A percentile compares a stretch with the other conserved stretches of the same genome.
These are phyloP conservation scores for Cerrena zonata DNA, from an alignment of 1,284 basidiomycete genomes.

Conservation along the genomic window DNA sequence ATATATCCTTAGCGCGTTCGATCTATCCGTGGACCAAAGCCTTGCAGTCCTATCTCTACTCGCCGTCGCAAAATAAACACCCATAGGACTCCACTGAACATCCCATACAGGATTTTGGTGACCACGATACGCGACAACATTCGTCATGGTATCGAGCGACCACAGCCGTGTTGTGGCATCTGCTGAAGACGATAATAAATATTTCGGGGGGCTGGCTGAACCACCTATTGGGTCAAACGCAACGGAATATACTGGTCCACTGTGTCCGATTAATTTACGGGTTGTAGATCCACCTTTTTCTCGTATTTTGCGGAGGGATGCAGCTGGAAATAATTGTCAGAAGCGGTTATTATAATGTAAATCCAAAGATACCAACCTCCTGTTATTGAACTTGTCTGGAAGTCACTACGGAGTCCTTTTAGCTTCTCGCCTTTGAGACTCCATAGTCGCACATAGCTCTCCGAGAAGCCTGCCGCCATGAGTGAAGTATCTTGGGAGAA, in stretches of 20 bases:
- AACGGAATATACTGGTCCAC: slow-evolving; percentile 91
- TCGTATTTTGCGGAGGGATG: slow-evolving; percentile 58
- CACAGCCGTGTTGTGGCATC: slow-evolving; percentile 89
- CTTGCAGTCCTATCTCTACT: slow-evolving; percentile 92
- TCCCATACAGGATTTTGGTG: slow-evolving; percentile 99
- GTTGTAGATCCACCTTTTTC: slow-evolving; percentile 79
- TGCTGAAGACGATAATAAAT: slow-evolving; percentile 89
- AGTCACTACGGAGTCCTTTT: slow-evolving; percentile 71
- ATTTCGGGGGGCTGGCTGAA: slow-evolving; percentile 78
- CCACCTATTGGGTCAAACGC: slow-evolving; percentile 90
- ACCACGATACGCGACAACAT: slow-evolving; percentile 89
- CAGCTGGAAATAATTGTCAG: slow-evolving; percentile 34
- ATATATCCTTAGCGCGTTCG: slow-evolving; percentile 85
- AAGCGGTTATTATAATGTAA: slow-evolving; percentile 4
- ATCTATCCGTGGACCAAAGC: slow-evolving; percentile 92
- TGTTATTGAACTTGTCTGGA: slow-evolving; percentile 59
- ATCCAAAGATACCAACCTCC: slow-evolving; percentile 49
- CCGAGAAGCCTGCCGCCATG: slow-evolving; percentile 94
- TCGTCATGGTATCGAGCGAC: slow-evolving; percentile 93
- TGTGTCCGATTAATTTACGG: slow-evolving; percentile 93
- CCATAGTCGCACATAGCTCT: slow-evolving; percentile 95
- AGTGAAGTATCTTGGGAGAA: slow-evolving; percentile 90
- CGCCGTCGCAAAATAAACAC: slow-evolving; percentile 96
- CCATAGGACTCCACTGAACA: slow-evolving; percentile 95
- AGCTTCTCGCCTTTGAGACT: slow-evolving; percentile 90